phyloP scores from a whole-genome alignment of 305 asterid species.

The Solanum hybrid region DNA sequence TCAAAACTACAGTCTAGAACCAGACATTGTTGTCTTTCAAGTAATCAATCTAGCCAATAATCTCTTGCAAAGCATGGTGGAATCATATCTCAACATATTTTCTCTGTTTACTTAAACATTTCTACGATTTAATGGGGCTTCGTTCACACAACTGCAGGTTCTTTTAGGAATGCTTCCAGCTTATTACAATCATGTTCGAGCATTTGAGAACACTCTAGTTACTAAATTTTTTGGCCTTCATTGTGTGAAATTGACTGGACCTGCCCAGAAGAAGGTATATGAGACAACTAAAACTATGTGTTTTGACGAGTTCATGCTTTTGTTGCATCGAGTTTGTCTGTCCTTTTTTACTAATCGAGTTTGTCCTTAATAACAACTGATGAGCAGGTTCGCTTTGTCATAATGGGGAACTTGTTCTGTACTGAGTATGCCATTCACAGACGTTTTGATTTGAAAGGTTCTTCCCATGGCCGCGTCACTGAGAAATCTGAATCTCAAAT shows the following conservation, averaged over 20 bases:
- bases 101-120: background rate
- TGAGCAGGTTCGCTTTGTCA: constrained; percentile 80
- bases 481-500: constrained; percentile 62
- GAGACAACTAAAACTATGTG: background rate
- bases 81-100: background rate
- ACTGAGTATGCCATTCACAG: constrained; percentile 63
- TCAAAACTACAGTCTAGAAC: background rate
- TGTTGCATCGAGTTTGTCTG: background rate
- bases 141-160: constrained; percentile 36
- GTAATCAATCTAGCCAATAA: background rate
- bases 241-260: constrained; percentile 77
- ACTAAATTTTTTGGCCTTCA: constrained; percentile 87
- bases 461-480: constrained; percentile 88
- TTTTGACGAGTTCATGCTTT: constrained; percentile 1
- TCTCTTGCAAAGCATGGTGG: background rate
- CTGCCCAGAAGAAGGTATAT: constrained; percentile 83
- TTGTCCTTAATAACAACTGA: background rate
- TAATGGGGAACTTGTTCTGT: constrained; percentile 91
- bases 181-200: constrained; percentile 72
- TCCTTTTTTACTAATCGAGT: background rate
- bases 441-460: constrained; percentile 89
- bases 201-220: constrained; percentile 61
- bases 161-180: constrained; percentile 83
- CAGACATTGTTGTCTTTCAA: background rate
- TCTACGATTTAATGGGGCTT: background rate